Percentiles rank a stretch among this genome's conserved stretches.
Evolutionary conservation across 371 early-diverging fungal genomes (phyloP).

Genomic region (Blakeslea trispora): DNA sequence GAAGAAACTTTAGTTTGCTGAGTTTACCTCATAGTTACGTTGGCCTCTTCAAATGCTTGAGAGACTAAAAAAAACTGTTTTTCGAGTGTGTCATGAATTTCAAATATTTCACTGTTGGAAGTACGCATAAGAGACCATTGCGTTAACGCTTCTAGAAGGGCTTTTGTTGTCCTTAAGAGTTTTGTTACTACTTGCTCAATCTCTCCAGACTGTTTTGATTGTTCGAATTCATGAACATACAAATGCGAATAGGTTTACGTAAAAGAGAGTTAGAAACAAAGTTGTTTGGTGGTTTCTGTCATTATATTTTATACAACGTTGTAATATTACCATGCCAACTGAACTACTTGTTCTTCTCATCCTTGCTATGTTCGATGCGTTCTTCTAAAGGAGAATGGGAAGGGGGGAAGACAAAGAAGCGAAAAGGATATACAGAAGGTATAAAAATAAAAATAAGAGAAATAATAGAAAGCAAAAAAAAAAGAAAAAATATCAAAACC

Average conservation of each 20-base stretch:
- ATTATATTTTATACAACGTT: no score
- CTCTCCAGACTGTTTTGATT: conserved; percentile 46
- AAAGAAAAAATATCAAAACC: neutral
- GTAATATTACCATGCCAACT: neutral
- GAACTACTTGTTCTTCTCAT: neutral
- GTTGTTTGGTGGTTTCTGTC: neutral
- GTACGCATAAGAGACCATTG: conserved; percentile 55
- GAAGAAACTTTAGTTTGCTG: no score
- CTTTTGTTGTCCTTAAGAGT: conserved; percentile 60
- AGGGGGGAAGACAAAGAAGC: no score
- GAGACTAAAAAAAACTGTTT: conserved; percentile 59
- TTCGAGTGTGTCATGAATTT: conserved; percentile 58
- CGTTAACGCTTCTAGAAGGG: conserved; percentile 60
- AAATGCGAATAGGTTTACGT: no score
- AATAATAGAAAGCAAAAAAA: no score
- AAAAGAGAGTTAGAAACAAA: neutral
- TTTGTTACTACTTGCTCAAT: conserved; percentile 66
- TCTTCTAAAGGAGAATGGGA: no score
- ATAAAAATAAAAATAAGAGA: neutral
- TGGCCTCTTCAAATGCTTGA: conserved; percentile 58
- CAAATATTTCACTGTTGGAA: conserved; percentile 53
- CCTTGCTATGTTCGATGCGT: neutral
- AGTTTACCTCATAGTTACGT: conserved; percentile 56
- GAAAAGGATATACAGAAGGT: no score
- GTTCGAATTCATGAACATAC: no score